Percentiles rank a stretch among this genome's conserved stretches.
phyloP scores from a whole-genome alignment of 345 rosid species.

The Trapa bicornis region DNA sequence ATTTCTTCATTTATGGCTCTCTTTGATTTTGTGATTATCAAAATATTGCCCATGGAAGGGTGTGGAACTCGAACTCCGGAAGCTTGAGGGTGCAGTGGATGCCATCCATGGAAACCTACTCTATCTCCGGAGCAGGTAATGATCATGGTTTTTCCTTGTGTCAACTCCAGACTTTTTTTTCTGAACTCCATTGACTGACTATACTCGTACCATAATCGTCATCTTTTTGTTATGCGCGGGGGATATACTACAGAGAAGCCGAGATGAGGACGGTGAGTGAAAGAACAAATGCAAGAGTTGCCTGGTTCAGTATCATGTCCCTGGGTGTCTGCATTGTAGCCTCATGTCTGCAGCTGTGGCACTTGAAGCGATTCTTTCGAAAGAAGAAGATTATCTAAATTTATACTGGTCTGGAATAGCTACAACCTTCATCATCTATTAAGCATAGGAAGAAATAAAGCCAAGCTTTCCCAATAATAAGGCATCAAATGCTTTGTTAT shows the following conservation, averaged over 20 bases:
- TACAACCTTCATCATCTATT: neutral
- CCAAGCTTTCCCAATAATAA: too few relatives aligned
- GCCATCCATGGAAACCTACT: slow-evolving; percentile 47
- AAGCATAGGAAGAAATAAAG: too few relatives aligned
- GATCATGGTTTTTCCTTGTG: neutral
- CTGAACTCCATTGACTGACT: neutral
- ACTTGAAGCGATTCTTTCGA: slow-evolving; percentile 48
- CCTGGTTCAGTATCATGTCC: too few relatives aligned
- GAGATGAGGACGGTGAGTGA: too few relatives aligned
- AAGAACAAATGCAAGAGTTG: too few relatives aligned
- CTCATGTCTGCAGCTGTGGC: slow-evolving; percentile 42
- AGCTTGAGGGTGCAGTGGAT: slow-evolving; percentile 56
- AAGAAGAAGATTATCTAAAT: slow-evolving; percentile 63
- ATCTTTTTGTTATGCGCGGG: too few relatives aligned
- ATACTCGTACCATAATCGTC: too few relatives aligned
- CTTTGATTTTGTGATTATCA: neutral
- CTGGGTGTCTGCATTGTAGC: slow-evolving; percentile 42
- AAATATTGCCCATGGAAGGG: slow-evolving; percentile 32
- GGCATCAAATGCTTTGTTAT: too few relatives aligned
- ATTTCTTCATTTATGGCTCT: neutral
- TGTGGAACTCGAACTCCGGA: slow-evolving; percentile 71
- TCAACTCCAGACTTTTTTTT: neutral
- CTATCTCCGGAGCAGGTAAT: slow-evolving; percentile 52
- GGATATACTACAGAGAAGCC: too few relatives aligned
- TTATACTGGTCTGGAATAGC: neutral